Percentiles rank a stretch among this genome's conserved stretches.
phyloP scores from a whole-genome alignment of 306 rosid species.

The Sechiopsis laciniata region DNA sequence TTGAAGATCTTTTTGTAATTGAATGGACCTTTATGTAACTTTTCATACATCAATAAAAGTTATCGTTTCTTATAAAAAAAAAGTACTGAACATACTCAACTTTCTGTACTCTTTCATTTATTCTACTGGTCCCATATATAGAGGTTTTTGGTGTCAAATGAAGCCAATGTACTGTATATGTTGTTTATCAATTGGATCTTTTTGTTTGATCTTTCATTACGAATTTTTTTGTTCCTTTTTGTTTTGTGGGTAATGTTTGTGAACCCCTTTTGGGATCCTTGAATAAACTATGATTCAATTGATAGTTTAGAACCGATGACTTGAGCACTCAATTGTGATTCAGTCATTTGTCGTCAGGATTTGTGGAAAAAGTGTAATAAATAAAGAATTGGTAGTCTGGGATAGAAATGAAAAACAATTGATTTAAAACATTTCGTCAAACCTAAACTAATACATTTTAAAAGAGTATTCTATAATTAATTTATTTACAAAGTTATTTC shows the following conservation, averaged over 20 bases:
- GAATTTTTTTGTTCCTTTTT: not conserved
- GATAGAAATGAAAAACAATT: not conserved
- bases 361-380: not conserved
- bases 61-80: too few species aligned
- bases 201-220: not conserved
- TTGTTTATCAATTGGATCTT: not conserved
- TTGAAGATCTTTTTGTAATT: too few species aligned
- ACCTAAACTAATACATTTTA: not conserved
- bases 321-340: not conserved
- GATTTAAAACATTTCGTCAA: not conserved
- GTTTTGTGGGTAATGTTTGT: slow-evolving; percentile 3
- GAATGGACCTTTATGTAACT: too few species aligned
- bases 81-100: not conserved
- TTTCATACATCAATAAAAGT: too few species aligned
- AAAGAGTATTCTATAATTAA: not conserved
- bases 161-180: not conserved
- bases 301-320: not conserved
- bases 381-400: not conserved
- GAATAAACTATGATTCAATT: not conserved
- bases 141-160: not conserved
- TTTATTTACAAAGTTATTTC: not conserved
- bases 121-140: not conserved
- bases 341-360: not conserved
- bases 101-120: not conserved
- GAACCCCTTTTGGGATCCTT: not conserved